Evolutionary conservation across 495 filamentous ascomycete genomes (phyloP).

Genomic region (Delitschia confertaspora): DNA sequence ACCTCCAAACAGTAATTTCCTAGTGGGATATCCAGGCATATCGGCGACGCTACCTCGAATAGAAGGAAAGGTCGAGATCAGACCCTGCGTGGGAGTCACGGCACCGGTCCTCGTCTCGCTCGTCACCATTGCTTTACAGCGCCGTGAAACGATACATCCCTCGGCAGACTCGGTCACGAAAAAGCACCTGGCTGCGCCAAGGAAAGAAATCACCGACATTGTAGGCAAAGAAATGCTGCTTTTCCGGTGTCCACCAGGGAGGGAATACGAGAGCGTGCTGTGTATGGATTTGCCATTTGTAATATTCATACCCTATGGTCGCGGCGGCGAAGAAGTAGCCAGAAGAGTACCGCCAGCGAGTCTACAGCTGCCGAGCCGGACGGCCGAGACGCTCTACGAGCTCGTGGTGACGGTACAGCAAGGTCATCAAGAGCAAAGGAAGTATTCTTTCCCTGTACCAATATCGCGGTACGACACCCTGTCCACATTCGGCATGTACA

Average conservation of each 20-base stretch:
- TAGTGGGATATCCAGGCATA: conserved; percentile 96
- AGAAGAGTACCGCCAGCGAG: conserved; percentile 86
- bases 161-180: conserved; percentile 88
- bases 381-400: conserved; percentile 93
- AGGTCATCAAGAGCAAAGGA: conserved; percentile 71
- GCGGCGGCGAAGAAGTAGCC: conserved; percentile 79
- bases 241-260: conserved; percentile 75
- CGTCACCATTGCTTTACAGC: conserved; percentile 86
- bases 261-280: conserved; percentile 76
- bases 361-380: conserved; percentile 80
- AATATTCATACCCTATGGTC: conserved; percentile 90
- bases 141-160: conserved; percentile 93
- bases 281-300: conserved; percentile 98
- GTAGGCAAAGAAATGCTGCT: conserved; percentile 93
- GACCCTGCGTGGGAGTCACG: conserved; percentile 70
- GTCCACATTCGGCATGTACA: conserved; percentile 99
- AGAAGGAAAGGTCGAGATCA: conserved; percentile 96
- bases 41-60: conserved; percentile 95
- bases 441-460: conserved; percentile 85
- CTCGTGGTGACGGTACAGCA: conserved; percentile 94
- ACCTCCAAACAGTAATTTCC: conserved; percentile 90
- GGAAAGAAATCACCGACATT: conserved; percentile 83
- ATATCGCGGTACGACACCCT: conserved; percentile 89
- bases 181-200: conserved; percentile 81
- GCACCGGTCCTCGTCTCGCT: conserved; percentile 85